phyloP scores from a whole-genome alignment of 2,329 filamentous ascomycete species.

The Xylariaceae sp. region DNA sequence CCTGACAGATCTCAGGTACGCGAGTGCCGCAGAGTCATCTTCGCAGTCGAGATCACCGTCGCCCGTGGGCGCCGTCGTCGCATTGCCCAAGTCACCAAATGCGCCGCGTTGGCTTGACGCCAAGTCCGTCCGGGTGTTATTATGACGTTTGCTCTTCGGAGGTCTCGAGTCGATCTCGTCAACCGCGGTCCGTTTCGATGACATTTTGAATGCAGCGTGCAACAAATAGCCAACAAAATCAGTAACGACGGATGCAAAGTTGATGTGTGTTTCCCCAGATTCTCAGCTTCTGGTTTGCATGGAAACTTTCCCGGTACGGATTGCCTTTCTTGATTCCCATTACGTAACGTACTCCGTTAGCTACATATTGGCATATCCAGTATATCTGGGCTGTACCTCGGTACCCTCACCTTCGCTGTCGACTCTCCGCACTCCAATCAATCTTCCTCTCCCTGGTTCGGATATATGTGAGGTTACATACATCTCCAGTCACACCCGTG shows the following conservation, averaged over 20 bases:
- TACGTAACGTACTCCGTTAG: no score
- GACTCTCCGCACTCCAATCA: no score
- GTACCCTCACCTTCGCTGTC: no score
- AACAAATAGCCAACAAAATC: neutral
- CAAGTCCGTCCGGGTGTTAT: slow-evolving; percentile 37
- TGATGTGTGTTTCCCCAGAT: neutral
- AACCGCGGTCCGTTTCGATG: slow-evolving; percentile 27
- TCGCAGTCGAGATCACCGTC: slow-evolving; percentile 50
- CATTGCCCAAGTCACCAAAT: slow-evolving; percentile 49
- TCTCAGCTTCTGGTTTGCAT: no score
- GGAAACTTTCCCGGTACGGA: no score
- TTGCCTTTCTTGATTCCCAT: no score
- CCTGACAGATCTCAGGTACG: slow-evolving; percentile 57
- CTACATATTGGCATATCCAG: no score
- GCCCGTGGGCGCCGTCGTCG: slow-evolving; percentile 32
- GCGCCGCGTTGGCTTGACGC: slow-evolving; percentile 54
- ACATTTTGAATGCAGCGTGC: slow-evolving; percentile 14
- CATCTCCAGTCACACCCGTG: no score
- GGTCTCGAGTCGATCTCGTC: slow-evolving; percentile 14
- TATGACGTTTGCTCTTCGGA: slow-evolving; percentile 24
- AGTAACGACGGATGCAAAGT: neutral
- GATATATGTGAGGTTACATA: no score
- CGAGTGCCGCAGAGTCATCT: slow-evolving; percentile 50
- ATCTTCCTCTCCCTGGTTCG: no score
- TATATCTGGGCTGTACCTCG: no score